A percentile compares a stretch with the other conserved stretches of the same genome.
phyloP scores from a whole-genome alignment of 495 filamentous ascomycete genomes.

The Podospora comata region DNA sequence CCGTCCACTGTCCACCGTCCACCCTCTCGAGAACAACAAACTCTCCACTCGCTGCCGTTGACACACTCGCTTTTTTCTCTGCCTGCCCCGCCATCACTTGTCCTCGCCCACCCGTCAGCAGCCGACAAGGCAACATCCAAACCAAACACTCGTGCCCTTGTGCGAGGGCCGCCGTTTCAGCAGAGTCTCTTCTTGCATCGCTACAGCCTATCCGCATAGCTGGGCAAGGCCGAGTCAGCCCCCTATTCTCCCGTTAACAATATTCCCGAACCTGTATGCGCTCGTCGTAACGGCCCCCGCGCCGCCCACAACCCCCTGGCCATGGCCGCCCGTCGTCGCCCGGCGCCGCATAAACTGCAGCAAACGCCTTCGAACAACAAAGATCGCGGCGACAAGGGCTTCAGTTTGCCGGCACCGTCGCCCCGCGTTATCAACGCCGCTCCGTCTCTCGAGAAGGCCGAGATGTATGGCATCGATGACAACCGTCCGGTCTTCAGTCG shows the following conservation, averaged over 20 bases:
- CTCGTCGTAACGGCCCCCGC: slow-evolving; percentile 21
- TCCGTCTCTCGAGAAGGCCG: slow-evolving; percentile 54
- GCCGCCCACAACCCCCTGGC: slow-evolving; percentile 23
- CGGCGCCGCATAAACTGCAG: slow-evolving; percentile 36
- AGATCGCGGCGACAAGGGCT: slow-evolving; percentile 35
- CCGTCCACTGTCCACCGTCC: slow-evolving; percentile 3
- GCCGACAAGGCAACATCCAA: not conserved
- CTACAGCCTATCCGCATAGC: not conserved
- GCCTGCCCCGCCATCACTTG: not conserved
- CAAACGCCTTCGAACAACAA: slow-evolving; percentile 32
- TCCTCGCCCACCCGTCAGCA: not conserved
- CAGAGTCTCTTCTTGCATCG: slow-evolving; percentile 10
- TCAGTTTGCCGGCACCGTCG: slow-evolving; percentile 31
- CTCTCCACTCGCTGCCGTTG: not conserved
- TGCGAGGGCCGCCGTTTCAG: slow-evolving; percentile 9
- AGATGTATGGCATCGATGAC: slow-evolving; percentile 56
- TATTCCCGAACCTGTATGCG: slow-evolving; percentile 18
- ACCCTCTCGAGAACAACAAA: not conserved
- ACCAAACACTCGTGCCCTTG: slow-evolving; percentile 14
- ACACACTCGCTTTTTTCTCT: not conserved
- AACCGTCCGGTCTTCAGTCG: slow-evolving; percentile 51
- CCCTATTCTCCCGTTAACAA: slow-evolving; percentile 2
- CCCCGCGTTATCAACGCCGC: slow-evolving; percentile 54
- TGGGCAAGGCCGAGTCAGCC: not conserved
- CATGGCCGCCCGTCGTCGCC: slow-evolving; percentile 37